Percentiles rank a stretch among this genome's conserved stretches.
Conservation (phyloP, 202 grass and related monocot species). For the Elaeis oleifera region DNA sequence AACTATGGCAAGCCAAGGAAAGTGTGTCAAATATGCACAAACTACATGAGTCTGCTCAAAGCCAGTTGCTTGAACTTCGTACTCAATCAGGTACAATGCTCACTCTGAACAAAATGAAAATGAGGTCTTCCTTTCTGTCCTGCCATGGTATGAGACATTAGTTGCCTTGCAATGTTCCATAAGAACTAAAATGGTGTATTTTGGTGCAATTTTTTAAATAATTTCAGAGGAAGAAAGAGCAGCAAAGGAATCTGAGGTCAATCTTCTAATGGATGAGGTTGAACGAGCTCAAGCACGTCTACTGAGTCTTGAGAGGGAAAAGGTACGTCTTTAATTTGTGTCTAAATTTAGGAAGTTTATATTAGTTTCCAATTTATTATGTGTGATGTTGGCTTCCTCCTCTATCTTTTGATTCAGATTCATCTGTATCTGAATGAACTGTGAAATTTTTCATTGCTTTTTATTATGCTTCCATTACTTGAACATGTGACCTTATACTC, state of each 20-base stretch:
- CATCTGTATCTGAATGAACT: neutral
- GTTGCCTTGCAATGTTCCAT: no score
- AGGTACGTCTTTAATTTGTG: conserved; percentile 38
- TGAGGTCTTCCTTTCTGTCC: neutral
- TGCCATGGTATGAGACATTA: no score
- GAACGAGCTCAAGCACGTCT: conserved; percentile 88
- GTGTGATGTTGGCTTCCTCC: neutral
- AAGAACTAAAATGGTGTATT: no score
- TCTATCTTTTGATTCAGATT: neutral
- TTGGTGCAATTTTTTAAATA: neutral
- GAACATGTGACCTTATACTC: no score
- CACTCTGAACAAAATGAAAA: neutral
- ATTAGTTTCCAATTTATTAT: neutral
- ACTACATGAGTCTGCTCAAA: conserved; percentile 91
- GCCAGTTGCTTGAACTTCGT: conserved; percentile 93
- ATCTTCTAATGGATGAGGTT: conserved; percentile 96
- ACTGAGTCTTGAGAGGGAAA: conserved; percentile 97
- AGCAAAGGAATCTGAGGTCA: conserved; percentile 84
- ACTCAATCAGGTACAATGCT: conserved; percentile 75
- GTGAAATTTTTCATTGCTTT: no score
- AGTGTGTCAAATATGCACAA: conserved; percentile 99
- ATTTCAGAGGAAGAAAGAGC: conserved; percentile 77
- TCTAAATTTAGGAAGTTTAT: conserved; percentile 1
- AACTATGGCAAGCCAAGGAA: conserved; percentile 94
- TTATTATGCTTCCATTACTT: no score